Base-by-base conservation (phyloP, 176 grass and related monocot genomes). In the Oryza glumipatula region DNA sequence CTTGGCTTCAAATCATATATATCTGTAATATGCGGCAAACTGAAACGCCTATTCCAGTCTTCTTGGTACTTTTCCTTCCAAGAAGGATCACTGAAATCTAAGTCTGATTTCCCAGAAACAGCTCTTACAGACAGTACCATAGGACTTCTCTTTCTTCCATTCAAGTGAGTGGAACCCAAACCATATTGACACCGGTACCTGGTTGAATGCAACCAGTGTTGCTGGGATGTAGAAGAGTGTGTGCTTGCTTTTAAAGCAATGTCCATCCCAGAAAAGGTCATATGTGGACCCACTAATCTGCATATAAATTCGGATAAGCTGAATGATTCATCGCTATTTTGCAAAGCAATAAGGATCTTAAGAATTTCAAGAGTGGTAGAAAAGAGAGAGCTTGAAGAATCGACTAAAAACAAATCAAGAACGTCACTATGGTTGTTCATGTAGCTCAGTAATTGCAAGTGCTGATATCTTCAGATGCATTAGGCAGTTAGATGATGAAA, bases 11-110 rank as follows among this genome's bases (percentile, higher is more conserved):
- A 71, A 92, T 95, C 93, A 86, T 93, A 90, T 85, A 98, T 79
- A 90, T 98, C 93, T 12, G 74, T 95, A 28, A 98, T 89, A 80
- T 98, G 95, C 52, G 91, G 95, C 85, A 98, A 87, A 88, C 56
- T 85, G 74, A 95, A 95, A 45, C 83, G 79, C 68, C 72, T 90
- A 69, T 93, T 85, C 91, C 93, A 98, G 60, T 95, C 91, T 74
- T 95, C 87, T 69, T 92, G 87, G 43, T 91, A 92, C 44, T 89
- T 86, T 66, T 93, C 76, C 70, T 90, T 93, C 95, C 95, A 95
- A 60, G 83, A 78, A 49, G 91, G 89, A 85, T 98, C 87, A 26
- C 73, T 87, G 82, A 92, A 95, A 88, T 95, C 80, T 51, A 94
- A 76, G 39, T 98, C 85, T 73, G 82, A 46, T 24, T 88, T 93